Percentiles rank a stretch among this genome's conserved stretches.
Evolutionary conservation across 495 filamentous ascomycete genomes (phyloP).

Genomic region (Aspergillus hancockii): DNA sequence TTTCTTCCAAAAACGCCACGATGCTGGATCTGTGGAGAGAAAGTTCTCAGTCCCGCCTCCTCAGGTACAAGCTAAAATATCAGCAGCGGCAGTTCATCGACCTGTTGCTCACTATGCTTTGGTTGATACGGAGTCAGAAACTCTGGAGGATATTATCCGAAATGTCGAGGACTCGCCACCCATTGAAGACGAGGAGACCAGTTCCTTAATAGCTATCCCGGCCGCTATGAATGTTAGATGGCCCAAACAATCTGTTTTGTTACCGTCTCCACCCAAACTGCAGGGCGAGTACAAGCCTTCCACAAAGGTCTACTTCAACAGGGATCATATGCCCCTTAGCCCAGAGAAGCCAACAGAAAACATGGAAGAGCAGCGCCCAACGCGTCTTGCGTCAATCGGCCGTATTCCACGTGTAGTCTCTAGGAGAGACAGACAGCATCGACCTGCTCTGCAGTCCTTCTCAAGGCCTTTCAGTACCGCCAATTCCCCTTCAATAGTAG

Average conservation of each 20-base stretch:
- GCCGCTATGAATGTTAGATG: conserved; percentile 38
- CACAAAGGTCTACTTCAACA: conserved; percentile 44
- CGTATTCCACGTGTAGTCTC: conserved; percentile 88
- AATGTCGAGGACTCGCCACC: conserved; percentile 54
- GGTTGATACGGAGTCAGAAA: conserved; percentile 72
- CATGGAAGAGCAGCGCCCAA: conserved; percentile 31
- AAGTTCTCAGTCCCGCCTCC: conserved; percentile 16
- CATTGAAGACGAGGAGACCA: conserved; percentile 36
- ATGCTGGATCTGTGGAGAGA: conserved; percentile 16
- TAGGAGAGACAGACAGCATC: conserved; percentile 64
- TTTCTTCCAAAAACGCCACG: conserved; percentile 67
- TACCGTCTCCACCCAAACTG: conserved; percentile 56
- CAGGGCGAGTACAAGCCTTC: conserved; percentile 46
- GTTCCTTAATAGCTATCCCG: conserved; percentile 32
- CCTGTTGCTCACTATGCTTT: conserved; percentile 79
- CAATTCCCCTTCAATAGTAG: conserved; percentile 33
- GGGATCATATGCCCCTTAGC: conserved; percentile 20
- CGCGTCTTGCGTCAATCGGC: conserved; percentile 75
- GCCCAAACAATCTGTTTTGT: conserved; percentile 49
- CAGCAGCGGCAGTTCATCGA: conserved; percentile 38
- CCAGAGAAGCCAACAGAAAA: conserved; percentile 16
- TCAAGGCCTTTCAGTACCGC: conserved; percentile 71
- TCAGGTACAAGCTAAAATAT: conserved; percentile 42
- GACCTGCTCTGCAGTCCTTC: conserved; percentile 76
- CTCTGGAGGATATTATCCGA: conserved; percentile 65